Evolutionary conservation across 345 rosid species (phyloP).

Genomic region (Angophora floribunda): DNA sequence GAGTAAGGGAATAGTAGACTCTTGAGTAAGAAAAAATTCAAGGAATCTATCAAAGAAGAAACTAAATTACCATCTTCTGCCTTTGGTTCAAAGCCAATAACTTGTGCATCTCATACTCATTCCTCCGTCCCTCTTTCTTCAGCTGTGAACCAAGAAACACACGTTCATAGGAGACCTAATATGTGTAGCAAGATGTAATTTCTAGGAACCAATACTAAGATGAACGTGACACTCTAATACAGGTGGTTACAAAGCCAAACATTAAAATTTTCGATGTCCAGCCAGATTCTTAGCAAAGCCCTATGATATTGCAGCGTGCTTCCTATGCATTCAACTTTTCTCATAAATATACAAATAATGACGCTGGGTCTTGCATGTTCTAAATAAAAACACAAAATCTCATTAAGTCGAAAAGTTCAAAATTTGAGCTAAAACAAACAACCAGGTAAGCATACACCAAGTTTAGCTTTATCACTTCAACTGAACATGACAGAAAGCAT

Average conservation of each 20-base stretch:
- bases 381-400: neutral
- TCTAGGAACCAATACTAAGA: neutral
- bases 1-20: neutral
- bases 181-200: neutral
- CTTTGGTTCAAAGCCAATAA: conserved; percentile 88
- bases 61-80: conserved; percentile 74
- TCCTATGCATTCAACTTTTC: neutral
- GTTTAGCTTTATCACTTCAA: no score
- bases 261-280: neutral
- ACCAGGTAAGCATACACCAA: no score
- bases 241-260: neutral
- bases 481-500: neutral
- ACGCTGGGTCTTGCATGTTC: neutral
- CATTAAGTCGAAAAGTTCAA: neutral
- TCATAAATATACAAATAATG: neutral
- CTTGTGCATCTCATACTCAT: conserved; percentile 97
- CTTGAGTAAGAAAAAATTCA: neutral
- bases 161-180: neutral
- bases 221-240: neutral
- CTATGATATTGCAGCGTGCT: neutral
- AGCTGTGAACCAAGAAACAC: conserved; percentile 27
- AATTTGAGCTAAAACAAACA: no score
- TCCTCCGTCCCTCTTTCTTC: conserved; percentile 96
- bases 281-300: neutral
- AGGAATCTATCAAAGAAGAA: neutral